These are phyloP conservation scores for Eucalyptus erythrocorys DNA, from an alignment of 345 rosid genomes.

Conservation along the genomic window DNA sequence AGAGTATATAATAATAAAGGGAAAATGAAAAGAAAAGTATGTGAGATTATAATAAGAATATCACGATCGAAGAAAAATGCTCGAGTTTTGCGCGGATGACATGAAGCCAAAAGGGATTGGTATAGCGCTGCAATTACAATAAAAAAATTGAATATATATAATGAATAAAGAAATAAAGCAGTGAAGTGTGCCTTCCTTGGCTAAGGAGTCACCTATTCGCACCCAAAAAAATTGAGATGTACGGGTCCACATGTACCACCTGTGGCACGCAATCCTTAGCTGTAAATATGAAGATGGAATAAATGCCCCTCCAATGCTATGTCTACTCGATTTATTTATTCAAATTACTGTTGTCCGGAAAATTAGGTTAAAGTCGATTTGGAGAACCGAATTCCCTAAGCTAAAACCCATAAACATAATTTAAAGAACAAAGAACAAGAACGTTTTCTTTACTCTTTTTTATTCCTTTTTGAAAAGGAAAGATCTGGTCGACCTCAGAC, in stretches of 20 bases:
- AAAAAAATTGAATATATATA: too few relatives aligned
- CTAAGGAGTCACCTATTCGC: neutral
- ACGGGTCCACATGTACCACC: neutral
- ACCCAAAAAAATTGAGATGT: neutral
- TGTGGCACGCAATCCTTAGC: slow-evolving; percentile 2
- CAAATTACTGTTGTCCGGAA: neutral
- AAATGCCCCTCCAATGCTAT: neutral
- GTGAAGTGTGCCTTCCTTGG: neutral
- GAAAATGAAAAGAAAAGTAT: neutral
- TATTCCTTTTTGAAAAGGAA: neutral
- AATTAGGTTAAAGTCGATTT: neutral
- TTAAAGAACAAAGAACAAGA: neutral
- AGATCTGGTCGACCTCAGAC: neutral
- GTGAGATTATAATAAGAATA: neutral
- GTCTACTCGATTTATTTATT: neutral
- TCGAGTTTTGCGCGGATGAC: neutral
- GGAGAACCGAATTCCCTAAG: neutral
- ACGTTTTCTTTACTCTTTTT: neutral
- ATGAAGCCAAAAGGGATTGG: neutral
- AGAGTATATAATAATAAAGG: neutral
- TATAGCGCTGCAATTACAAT: neutral
- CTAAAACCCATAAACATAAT: neutral
- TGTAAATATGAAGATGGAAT: neutral
- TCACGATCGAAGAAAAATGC: neutral
- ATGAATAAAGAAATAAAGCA: neutral